These are phyloP conservation scores for Trichoderma sp. DNA, from an alignment of 2,329 filamentous ascomycete genomes.

Conservation along the genomic window DNA sequence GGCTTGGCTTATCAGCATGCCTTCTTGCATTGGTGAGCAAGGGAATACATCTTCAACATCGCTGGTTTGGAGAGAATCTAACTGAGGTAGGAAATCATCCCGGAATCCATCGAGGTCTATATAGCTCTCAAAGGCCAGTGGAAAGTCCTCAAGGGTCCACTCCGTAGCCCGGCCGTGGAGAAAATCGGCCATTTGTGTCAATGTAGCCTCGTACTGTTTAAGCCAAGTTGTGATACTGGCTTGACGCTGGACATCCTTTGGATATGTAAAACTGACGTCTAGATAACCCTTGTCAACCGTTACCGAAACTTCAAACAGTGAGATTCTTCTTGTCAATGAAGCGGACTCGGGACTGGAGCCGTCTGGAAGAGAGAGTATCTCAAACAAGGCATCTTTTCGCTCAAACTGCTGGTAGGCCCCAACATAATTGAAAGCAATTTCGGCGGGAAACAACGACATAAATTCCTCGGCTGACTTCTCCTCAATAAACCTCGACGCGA, in stretches of 20 bases:
- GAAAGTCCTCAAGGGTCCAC: conserved; percentile 32
- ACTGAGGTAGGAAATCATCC: not conserved
- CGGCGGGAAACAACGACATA: conserved; percentile 38
- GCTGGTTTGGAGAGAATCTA: conserved; percentile 9
- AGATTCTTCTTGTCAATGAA: not conserved
- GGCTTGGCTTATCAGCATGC: not conserved
- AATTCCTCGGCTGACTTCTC: conserved; percentile 26
- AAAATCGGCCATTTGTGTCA: conserved; percentile 1
- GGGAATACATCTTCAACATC: conserved; percentile 13
- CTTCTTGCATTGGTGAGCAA: conserved; percentile 24
- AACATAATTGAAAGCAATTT: conserved; percentile 30
- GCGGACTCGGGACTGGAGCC: not conserved
- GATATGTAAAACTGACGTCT: not conserved
- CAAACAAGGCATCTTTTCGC: conserved; percentile 1
- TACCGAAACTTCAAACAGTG: not conserved
- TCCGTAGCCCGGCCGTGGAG: not conserved
- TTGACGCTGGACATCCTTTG: not conserved
- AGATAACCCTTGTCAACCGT: not conserved
- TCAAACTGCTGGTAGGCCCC: not conserved
- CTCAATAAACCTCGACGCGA: conserved; percentile 24
- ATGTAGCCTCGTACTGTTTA: not conserved
- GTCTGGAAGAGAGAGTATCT: not conserved
- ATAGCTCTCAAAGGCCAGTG: conserved; percentile 22
- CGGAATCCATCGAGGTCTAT: not conserved
- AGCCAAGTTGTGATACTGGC: not conserved